Evolutionary conservation across 139 green algal genomes (phyloP), one percentile per base, ranked within the genome.

Genomic region (Monoraphidium neglectum): DNA sequence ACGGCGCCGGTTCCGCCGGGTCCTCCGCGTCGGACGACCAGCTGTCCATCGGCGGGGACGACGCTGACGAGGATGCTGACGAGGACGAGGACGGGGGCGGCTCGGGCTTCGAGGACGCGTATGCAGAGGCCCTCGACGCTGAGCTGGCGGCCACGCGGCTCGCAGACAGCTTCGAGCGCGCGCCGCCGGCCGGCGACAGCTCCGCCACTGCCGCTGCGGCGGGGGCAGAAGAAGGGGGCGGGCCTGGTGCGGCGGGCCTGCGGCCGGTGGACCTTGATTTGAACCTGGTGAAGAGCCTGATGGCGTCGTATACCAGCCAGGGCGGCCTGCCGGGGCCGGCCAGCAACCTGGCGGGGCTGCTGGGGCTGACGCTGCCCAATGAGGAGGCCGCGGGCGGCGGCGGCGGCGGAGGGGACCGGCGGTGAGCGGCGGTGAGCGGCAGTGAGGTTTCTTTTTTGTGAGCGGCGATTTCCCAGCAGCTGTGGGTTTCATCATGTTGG

Each of bases 231-330:
- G 78, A 2, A 2, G 70, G 60, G 26, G 59, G 32, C 3, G 46
- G 12, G 30, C 53, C 47, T 1, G 12, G 30, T 30, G 78, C 35
- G n/a, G 64, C 72, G 38, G 68, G 74, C 15, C 40, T 90, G 67
- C 49, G 66, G 36, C 85, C 84, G 2, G 33, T 96, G 23, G 87
- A 96, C 59, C 35, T 96, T 16, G 91, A 96, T 51, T 13, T 90
- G 4, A 96, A 96, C 65, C 61, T 96, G 70, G 81, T 96, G 38
- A 84, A 85, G 60, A 94, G 80, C 65, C 57, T 96, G 74, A 65
- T 96, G 54, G 81, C 86, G 13, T 94, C 88, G 0, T 97, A 93
- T 30, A 68, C 80, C 5, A 72, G 78, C 16, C 91, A 96, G 79
- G 74, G 87, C 23, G 91, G 92, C 35, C 72, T 97, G 76, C 83